Evolutionary conservation across 805 yeast species (phyloP), one percentile per base, ranked within the genome.

Genomic region (Jamesozyma jinghongensis): DNA sequence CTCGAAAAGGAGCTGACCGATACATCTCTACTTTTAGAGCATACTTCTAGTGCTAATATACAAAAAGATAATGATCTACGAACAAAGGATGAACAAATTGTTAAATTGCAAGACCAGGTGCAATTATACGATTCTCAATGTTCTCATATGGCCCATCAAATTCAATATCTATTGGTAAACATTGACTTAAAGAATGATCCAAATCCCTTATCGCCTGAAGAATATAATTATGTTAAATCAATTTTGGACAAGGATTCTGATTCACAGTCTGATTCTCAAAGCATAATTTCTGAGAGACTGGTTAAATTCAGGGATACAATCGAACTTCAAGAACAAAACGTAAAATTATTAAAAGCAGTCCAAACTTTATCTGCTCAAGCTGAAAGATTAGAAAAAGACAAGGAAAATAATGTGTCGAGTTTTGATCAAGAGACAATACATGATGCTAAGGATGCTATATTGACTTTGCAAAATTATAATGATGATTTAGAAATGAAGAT

Each of bases 141-240:
- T 32, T 63, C 67, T 25, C 97, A 88, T 55, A 65, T 88, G 32
- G 81, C 90, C 5, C 75, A 78, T 32, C 97, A 90, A 57, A 71
- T 90, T 16, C 84, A 84, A 50, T 73, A 71, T 38, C 68, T 87
- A 26, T 66, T 88, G 29, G 73, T 83, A 11, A 85, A 83, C 54
- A 68, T 83, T 1, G 69, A 76, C 22, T 65, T 81, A 2, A 68
- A 76, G 34, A 73, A 70, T 10, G 70, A 69, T 40, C 65, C 73
- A 17, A 75, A 74, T 27, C 84, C 88, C 5, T 63, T 88, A 32
- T 72, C 81, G 5, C 59, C 68, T 0, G 73, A 72, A 14, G 96
- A 88, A 51, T 71, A 71, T 48, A 67, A 65, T 14, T 77, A 78
- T 14, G 68, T 85, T 20, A 74, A 73, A 14, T 70, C 70, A 36